Conservation (phyloP, 2,329 filamentous ascomycete species). For the Sclerotinia glacialis region DNA sequence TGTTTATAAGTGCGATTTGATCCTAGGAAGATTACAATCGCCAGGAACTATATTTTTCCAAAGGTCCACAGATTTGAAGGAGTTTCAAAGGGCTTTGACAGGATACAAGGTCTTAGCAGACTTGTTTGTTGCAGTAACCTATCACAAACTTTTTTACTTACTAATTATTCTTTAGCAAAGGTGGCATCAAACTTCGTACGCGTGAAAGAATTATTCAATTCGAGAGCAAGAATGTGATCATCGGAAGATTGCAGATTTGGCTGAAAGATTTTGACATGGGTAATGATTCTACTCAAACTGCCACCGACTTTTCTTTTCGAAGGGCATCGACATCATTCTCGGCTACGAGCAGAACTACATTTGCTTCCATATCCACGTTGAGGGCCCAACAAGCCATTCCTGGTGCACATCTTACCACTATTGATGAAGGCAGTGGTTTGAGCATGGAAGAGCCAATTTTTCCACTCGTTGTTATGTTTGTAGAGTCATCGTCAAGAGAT, state of each 20-base stretch:
- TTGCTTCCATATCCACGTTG: conserved; percentile 4
- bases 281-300: not conserved
- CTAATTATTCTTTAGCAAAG: conserved; percentile 9
- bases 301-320: not conserved
- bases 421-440: conserved; percentile 8
- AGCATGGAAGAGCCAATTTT: not conserved
- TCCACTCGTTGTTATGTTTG: conserved; percentile 18
- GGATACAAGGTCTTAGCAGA: conserved; percentile 5
- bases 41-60: not conserved
- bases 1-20: conserved; percentile 1
- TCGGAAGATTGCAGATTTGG: conserved; percentile 15
- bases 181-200: not conserved
- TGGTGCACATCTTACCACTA: not conserved
- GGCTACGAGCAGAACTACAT: conserved; percentile 2
- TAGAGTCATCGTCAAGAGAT: conserved; percentile 2
- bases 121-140: not conserved
- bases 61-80: not conserved
- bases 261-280: not conserved
- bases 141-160: no score
- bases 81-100: not conserved
- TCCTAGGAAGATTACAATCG: not conserved
- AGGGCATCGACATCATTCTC: conserved; percentile 8
- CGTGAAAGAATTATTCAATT: not conserved
- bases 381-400: conserved; percentile 1
- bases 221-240: not conserved